A percentile compares a stretch with the other conserved stretches of the same genome.
Evolutionary conservation across 1,284 basidiomycete species (phyloP).

Genomic region (Cryptococcus amylolentus): DNA sequence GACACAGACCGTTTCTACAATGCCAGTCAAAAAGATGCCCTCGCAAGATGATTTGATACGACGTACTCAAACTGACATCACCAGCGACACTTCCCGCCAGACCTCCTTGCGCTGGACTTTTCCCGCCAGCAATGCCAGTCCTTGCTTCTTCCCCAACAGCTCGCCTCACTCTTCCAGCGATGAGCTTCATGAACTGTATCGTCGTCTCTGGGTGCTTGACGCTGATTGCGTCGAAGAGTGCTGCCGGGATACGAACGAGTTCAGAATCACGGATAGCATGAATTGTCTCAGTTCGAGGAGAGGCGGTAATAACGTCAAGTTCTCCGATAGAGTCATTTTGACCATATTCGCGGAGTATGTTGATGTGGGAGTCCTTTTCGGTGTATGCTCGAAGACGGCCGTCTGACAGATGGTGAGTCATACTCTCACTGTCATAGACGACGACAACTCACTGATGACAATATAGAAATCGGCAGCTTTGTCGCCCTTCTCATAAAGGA

Average conservation of each 20-base stretch:
- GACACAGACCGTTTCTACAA: conserved; percentile 46
- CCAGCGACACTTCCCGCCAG: too few relatives aligned
- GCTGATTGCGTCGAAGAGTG: conserved; percentile 94
- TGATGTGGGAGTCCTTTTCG: conserved; percentile 63
- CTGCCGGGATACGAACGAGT: conserved; percentile 95
- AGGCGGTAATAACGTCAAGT: conserved; percentile 94
- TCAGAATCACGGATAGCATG: conserved; percentile 98
- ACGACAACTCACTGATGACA: conserved; percentile 63
- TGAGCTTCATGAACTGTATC: conserved; percentile 89
- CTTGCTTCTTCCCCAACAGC: conserved; percentile 61
- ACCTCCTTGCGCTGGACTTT: too few relatives aligned
- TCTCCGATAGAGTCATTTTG: conserved; percentile 72
- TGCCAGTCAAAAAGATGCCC: not conserved
- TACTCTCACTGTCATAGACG: not conserved
- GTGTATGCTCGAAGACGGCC: conserved; percentile 82
- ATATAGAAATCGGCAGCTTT: conserved; percentile 93
- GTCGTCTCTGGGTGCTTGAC: conserved; percentile 90
- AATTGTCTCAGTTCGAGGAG: conserved; percentile 80
- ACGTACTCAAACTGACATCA: conserved; percentile 79
- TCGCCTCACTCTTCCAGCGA: conserved; percentile 83
- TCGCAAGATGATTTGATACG: conserved; percentile 58
- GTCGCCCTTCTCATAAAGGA: conserved; percentile 80
- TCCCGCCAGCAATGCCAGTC: conserved; percentile 36
- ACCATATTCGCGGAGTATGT: conserved; percentile 88
- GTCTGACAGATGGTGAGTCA: conserved; percentile 45